phyloP scores from a whole-genome alignment of 2,329 filamentous ascomycete species.

The Cladosporium sp. region DNA sequence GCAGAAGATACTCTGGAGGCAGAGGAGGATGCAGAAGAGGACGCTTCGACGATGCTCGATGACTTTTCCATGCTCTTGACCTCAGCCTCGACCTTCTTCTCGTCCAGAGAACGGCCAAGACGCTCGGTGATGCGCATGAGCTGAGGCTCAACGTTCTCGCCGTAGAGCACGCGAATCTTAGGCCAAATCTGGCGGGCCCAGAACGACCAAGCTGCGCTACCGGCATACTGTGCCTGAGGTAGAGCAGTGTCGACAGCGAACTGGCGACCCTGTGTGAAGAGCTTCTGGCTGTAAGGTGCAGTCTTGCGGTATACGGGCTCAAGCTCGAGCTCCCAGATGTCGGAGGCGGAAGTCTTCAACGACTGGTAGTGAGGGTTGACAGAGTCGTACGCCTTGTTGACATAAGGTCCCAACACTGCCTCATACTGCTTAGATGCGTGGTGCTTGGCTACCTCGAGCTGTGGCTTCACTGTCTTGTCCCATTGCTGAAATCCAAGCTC shows the following conservation, averaged over 20 bases:
- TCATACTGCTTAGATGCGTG: constrained; percentile 65
- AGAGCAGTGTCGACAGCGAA: constrained; percentile 67
- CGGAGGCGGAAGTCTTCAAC: constrained; percentile 57
- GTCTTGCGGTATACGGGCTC: constrained; percentile 72
- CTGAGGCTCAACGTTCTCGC: constrained; percentile 92
- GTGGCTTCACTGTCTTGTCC: constrained; percentile 72
- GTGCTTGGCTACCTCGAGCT: constrained; percentile 61
- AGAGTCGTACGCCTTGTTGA: constrained; percentile 56
- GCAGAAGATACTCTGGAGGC: constrained; percentile 26
- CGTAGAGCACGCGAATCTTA: constrained; percentile 72
- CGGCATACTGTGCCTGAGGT: constrained; percentile 67
- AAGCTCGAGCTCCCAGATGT: constrained; percentile 68
- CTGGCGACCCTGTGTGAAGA: constrained; percentile 62
- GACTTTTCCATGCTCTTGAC: constrained; percentile 50
- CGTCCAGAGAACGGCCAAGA: constrained; percentile 69
- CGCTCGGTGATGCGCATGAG: constrained; percentile 87
- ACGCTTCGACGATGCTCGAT: constrained; percentile 24
- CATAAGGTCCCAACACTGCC: constrained; percentile 66
- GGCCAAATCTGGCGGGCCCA: constrained; percentile 77
- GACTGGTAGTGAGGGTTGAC: constrained; percentile 70
- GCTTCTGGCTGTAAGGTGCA: constrained; percentile 67
- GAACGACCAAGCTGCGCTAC: constrained; percentile 66
- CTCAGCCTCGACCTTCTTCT: constrained; percentile 58
- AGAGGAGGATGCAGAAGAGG: constrained; percentile 22
- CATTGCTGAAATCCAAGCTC: constrained; percentile 68